Evolutionary conservation across 495 filamentous ascomycete species (phyloP), one percentile per base, ranked within the genome.

Genomic region (Usnea hakonensis): DNA sequence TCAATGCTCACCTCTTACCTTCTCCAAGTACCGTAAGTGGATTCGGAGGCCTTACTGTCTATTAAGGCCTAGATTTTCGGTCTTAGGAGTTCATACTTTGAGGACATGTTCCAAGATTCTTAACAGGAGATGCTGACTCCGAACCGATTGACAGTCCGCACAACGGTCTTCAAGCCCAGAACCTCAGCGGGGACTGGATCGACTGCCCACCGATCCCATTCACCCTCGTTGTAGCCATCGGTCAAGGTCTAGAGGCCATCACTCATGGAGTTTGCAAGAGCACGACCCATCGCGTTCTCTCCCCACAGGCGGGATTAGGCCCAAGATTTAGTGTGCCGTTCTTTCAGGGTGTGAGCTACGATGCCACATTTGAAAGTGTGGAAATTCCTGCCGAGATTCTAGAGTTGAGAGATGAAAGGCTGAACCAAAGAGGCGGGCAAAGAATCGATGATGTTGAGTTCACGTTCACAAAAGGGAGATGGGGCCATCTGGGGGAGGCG

Each of bases 221-320:
- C 3, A 85, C 84, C 19, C 71, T 87, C 4, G 91, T 98, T 0
- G 89, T 97, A 1, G 93, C 92, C 54, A 95, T 98, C 67, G 94
- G 94, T 0, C 91, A 95, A 69, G 91, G 91, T 1, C 77, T 98
- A 26, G 92, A 97, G 73, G 93, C 93, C 1, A 76, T 98, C 46
- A 97, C 94, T 3, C 83, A 84, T 21, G 93, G 94, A 7, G 89
- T 97, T 1, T 96, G 92, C 70, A 86, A 85, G 38, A 84, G 83
- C 43, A 96, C 92, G 0, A 95, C 91, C 26, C 92, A 96, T 69
- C 84, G 92, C 8, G 92, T 97, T 43, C 74, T 88, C 2, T 81
- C 78, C 5, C 89, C 89, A 0, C 60, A 70, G 1, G 76, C 80
- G 5, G 89, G 89, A 19, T 61, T 72, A 33, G 93, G 93, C 0